A percentile compares a stretch with the other conserved stretches of the same genome.
These are phyloP conservation scores for Termitomyces sp. DNA, from an alignment of 768 basidiomycete species.

Conservation along the genomic window DNA sequence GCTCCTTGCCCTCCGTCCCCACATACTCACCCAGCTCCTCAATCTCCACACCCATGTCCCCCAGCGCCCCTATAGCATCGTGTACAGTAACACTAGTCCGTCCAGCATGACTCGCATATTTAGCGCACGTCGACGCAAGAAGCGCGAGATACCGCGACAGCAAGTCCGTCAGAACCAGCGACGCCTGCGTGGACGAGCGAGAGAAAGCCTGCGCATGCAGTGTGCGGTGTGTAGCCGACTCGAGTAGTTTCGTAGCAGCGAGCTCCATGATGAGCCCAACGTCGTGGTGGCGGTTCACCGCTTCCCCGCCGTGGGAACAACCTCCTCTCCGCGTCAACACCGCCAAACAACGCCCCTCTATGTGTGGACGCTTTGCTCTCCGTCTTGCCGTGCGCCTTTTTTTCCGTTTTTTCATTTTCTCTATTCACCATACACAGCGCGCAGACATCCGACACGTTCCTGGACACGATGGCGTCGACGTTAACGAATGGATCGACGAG, in stretches of 20 bases:
- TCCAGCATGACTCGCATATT: constrained; percentile 77
- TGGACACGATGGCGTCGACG: constrained; percentile 40
- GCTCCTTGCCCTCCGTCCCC: constrained; percentile 63
- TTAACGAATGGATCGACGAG: constrained; percentile 61
- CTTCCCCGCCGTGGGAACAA: constrained; percentile 9
- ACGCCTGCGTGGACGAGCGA: constrained; percentile 71
- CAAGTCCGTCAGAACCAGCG: constrained; percentile 69
- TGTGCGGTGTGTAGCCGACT: constrained; percentile 64
- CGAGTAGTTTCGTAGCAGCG: constrained; percentile 59
- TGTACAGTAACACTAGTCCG: constrained; percentile 51
- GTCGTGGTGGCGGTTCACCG: constrained; percentile 18
- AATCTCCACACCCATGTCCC: constrained; percentile 71
- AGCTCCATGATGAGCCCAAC: constrained; percentile 43
- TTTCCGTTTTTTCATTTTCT: background rate
- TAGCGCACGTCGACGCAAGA: constrained; percentile 63
- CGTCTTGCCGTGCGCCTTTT: constrained; percentile 40
- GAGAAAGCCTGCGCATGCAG: constrained; percentile 79
- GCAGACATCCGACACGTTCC: constrained; percentile 43
- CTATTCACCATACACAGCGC: constrained; percentile 26
- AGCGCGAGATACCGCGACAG: constrained; percentile 72
- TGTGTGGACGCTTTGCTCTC: constrained; percentile 69
- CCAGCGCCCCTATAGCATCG: constrained; percentile 66
- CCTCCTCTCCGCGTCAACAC: constrained; percentile 8
- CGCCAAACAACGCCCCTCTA: constrained; percentile 23
- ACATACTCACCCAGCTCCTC: constrained; percentile 72